These are phyloP conservation scores for Vitellaria paradoxa DNA, from an alignment of 179 eudicot genomes.

Conservation along the genomic window DNA sequence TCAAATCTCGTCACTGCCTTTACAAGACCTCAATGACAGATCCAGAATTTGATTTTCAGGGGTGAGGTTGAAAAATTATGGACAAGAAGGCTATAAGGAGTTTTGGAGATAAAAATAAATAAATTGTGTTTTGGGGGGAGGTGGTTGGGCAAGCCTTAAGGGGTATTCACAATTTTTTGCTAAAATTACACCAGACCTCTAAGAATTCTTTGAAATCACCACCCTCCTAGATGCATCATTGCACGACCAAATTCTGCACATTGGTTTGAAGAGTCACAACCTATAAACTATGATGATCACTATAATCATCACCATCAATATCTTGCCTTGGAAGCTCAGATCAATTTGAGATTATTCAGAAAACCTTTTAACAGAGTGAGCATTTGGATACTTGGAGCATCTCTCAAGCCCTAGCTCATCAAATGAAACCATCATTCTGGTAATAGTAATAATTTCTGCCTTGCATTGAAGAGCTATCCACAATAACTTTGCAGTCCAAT, in stretches of 20 bases:
- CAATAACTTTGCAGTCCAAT: neutral
- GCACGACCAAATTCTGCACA: neutral
- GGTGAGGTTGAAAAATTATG: too few species aligned
- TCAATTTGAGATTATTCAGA: neutral
- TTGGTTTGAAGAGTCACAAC: neutral
- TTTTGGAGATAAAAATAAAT: too few species aligned
- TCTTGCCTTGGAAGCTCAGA: neutral
- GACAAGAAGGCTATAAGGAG: too few species aligned
- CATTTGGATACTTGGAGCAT: neutral
- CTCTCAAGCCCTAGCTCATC: neutral
- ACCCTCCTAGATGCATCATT: too few species aligned
- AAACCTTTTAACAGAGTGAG: neutral
- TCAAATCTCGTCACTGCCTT: conserved; percentile 1
- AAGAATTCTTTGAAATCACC: too few species aligned
- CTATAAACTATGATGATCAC: neutral
- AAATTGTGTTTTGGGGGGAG: too few species aligned
- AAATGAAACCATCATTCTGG: neutral
- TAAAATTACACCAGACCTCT: too few species aligned
- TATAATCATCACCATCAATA: conserved; percentile 7
- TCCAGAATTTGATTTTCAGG: too few species aligned
- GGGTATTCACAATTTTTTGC: too few species aligned
- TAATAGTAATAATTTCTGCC: neutral
- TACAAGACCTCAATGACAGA: too few species aligned
- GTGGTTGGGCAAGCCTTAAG: too few species aligned
- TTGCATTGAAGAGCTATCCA: neutral